Conservation (phyloP, 495 filamentous ascomycete genomes). For the Letharia lupina region DNA sequence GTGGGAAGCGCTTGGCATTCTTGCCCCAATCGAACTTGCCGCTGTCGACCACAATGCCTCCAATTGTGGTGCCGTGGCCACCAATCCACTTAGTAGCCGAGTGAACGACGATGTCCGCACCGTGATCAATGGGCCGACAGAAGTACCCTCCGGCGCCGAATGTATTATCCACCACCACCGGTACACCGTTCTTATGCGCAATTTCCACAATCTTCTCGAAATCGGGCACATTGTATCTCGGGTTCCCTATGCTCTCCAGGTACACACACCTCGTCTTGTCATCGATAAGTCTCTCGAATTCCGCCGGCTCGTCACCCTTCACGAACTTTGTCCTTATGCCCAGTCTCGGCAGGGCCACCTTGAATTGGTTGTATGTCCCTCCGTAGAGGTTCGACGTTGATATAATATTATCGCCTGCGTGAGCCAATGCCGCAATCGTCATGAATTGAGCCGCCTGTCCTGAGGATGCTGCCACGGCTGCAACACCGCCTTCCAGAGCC, state of each 20-base stretch:
- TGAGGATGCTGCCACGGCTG: slow-evolving; percentile 80
- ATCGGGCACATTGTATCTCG: slow-evolving; percentile 87
- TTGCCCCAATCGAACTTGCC: slow-evolving; percentile 97
- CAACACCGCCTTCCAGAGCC: slow-evolving; percentile 88
- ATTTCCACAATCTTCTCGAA: slow-evolving; percentile 76
- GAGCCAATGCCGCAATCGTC: slow-evolving; percentile 74
- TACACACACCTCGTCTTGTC: slow-evolving; percentile 96
- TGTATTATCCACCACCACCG: slow-evolving; percentile 87
- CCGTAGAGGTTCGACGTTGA: slow-evolving; percentile 91
- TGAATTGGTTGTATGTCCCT: slow-evolving; percentile 97
- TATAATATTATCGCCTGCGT: slow-evolving; percentile 89
- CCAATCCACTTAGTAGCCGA: slow-evolving; percentile 99
- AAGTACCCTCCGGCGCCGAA: slow-evolving; percentile 96
- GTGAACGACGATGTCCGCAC: slow-evolving; percentile 91
- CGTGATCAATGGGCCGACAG: slow-evolving; percentile 80
- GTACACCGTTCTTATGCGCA: slow-evolving; percentile 72
- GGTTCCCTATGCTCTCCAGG: slow-evolving; percentile 93
- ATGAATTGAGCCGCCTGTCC: slow-evolving; percentile 95
- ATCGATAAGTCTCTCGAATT: slow-evolving; percentile 81
- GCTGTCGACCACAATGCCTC: slow-evolving; percentile 79
- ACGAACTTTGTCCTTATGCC: slow-evolving; percentile 92
- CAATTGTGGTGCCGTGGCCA: slow-evolving; percentile 93
- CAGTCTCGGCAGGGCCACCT: slow-evolving; percentile 78
- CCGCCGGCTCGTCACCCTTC: slow-evolving; percentile 69
- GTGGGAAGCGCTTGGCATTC: slow-evolving; percentile 79